Conservation (phyloP, 2,329 filamentous ascomycete species). For the Penicillium frequentans region DNA sequence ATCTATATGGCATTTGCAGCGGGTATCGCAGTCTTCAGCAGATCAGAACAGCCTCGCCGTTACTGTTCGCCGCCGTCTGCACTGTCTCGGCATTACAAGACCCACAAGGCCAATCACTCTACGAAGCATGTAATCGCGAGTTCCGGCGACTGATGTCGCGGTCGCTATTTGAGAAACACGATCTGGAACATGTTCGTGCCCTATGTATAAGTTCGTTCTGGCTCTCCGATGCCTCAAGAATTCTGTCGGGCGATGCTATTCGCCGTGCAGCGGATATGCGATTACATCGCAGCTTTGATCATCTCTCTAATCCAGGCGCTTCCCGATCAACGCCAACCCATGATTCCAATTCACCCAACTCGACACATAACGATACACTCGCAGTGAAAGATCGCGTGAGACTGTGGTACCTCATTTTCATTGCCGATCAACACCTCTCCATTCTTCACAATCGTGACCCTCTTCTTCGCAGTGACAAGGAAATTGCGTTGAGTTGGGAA, state of each 20-base stretch:
- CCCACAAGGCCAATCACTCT: constrained; percentile 28
- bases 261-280: constrained; percentile 32
- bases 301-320: constrained; percentile 29
- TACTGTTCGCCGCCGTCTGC: constrained; percentile 47
- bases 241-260: constrained; percentile 31
- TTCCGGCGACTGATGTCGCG: constrained; percentile 47
- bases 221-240: constrained; percentile 52
- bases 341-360: constrained; percentile 1
- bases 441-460: constrained; percentile 38
- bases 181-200: constrained; percentile 48
- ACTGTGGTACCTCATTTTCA: constrained; percentile 37
- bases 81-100: constrained; percentile 51
- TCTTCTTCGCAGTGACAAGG: constrained; percentile 36
- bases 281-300: constrained; percentile 43
- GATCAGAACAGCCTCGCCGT: constrained; percentile 42
- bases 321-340: constrained; percentile 9
- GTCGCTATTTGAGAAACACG: constrained; percentile 50
- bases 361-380: constrained; percentile 14
- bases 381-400: constrained; percentile 32
- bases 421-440: constrained; percentile 39
- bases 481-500: constrained; percentile 37
- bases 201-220: constrained; percentile 54
- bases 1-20: constrained; percentile 48
- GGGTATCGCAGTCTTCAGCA: constrained; percentile 41
- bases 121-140: constrained; percentile 45